Percentiles rank a stretch among this genome's conserved stretches.
Conservation (phyloP, 1,284 basidiomycete species). For the Mycena citricolor region DNA sequence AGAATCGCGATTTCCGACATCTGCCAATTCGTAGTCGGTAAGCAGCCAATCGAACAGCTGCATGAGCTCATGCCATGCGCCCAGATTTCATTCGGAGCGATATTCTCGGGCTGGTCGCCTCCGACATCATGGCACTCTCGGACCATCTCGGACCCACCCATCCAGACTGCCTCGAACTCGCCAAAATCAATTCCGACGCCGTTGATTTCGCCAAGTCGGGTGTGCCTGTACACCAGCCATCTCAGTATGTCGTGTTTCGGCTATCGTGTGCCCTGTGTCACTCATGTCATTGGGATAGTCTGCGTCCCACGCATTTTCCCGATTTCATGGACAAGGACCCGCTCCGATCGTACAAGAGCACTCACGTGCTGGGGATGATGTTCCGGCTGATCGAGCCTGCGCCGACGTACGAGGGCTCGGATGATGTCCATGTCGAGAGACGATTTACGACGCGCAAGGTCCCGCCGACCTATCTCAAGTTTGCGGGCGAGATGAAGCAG, state of each 20-base stretch:
- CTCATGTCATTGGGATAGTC: not conserved
- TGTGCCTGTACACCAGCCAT: constrained; percentile 9
- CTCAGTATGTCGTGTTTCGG: constrained; percentile 1
- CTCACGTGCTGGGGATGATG: constrained; percentile 20
- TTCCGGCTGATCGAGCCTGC: constrained; percentile 20
- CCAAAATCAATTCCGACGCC: constrained; percentile 16
- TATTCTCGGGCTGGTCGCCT: constrained; percentile 13
- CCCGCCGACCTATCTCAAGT: constrained; percentile 2
- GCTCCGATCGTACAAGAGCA: constrained; percentile 8
- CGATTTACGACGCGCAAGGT: constrained; percentile 10
- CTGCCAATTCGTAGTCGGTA: constrained; percentile 18
- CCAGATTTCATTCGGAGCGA: constrained; percentile 20
- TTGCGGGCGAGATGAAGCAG: constrained; percentile 15
- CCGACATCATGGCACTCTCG: constrained; percentile 4
- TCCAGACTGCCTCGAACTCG: constrained; percentile 14
- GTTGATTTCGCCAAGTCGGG: constrained; percentile 21
- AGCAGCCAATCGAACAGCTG: too few species aligned
- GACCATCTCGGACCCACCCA: constrained; percentile 11
- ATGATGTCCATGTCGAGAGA: constrained; percentile 9
- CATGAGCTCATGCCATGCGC: too few species aligned
- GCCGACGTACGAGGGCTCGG: constrained; percentile 13
- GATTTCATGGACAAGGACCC: constrained; percentile 19
- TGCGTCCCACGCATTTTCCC: constrained; percentile 11
- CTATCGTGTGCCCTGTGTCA: too few species aligned
- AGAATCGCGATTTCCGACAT: constrained; percentile 13